Evolutionary conservation across 2,329 filamentous ascomycete species (phyloP), one percentile per base, ranked within the genome.

Genomic region (Curvularia eragrostidis): DNA sequence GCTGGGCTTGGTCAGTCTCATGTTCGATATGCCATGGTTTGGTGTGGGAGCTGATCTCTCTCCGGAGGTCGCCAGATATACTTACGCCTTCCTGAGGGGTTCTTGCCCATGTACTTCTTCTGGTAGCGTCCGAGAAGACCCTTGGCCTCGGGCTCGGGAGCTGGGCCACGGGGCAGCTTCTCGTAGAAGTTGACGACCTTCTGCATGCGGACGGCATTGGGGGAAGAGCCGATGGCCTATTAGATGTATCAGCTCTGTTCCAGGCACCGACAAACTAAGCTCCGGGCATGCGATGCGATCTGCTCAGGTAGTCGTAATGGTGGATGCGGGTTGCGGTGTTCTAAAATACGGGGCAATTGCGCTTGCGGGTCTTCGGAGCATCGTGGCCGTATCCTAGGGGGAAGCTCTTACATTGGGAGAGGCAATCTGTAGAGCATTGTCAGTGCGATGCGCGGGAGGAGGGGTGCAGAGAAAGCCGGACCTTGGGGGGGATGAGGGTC

Each of bases 401-500:
- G 52, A 46, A 59, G 61, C 28, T 85, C 89, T 81, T 90, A 95
- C 91, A 83, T 86, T 90, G 66, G 91, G 91, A 77, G 91, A 93
- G 73, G 91, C 90, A 78, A 95, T 86, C 90, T 93, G 66, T 69
- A 69, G 52, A 60, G 49, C 44, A 38, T 52, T 61, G 69, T 83
- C 76, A 84, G 81, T 59, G 59, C 50, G 34, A 46, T 53, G 50
- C 52, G 48, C 47, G 21, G 48, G 42, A 48, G 44, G 54, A 58
- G 59, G 52, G 58, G 51, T 42, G 56, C 41, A 15, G 52, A 39
- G 44, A 56, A 56, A 50, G 62, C 71, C 84, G 72, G 84, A 97
- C 94, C 93, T 99, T 99, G 77, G 96, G 95, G 73, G 96, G 96
- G 76, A 99, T 97, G 81, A 99, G 90, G 85, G 96, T 97, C 79